Conservation (phyloP, 345 rosid species). For the Kandelia obovata region DNA sequence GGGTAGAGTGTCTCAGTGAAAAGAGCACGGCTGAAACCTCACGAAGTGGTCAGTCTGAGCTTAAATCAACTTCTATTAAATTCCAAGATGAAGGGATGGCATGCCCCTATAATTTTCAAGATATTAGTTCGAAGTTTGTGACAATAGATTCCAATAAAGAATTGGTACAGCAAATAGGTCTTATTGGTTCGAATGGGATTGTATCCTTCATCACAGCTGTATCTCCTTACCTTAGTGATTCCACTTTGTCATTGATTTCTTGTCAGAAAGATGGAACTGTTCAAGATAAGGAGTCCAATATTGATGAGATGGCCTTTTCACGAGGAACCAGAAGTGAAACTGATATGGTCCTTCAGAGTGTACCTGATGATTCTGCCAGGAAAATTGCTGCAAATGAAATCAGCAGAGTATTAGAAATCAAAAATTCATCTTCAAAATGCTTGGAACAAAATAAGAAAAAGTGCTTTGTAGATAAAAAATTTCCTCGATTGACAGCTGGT, state of each 20-base stretch:
- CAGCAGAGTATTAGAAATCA: constrained; percentile 23
- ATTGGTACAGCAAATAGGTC: constrained; percentile 77
- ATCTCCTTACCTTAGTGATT: constrained; percentile 50
- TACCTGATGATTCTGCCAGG: constrained; percentile 25
- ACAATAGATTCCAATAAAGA: constrained; percentile 81
- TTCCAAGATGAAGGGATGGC: constrained; percentile 46
- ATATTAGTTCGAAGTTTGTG: constrained; percentile 69
- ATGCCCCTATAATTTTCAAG: constrained; percentile 64
- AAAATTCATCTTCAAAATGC: constrained; percentile 30
- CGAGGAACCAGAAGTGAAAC: constrained; percentile 31
- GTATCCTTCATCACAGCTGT: constrained; percentile 55
- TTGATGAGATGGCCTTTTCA: constrained; percentile 22
- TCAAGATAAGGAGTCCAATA: constrained; percentile 32
- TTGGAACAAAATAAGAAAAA: constrained; percentile 45
- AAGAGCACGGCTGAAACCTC: constrained; percentile 33
- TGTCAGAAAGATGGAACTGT: constrained; percentile 25
- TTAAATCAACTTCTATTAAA: constrained; percentile 52
- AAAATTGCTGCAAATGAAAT: constrained; percentile 31
- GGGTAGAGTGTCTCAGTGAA: constrained; percentile 31
- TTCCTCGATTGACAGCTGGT: constrained; percentile 26
- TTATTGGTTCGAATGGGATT: constrained; percentile 71
- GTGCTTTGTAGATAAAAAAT: constrained; percentile 20
- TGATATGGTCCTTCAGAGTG: constrained; percentile 26
- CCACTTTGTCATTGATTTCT: constrained; percentile 37
- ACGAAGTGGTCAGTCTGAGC: constrained; percentile 33